phyloP scores from a whole-genome alignment of 345 rosid species.

The Citrus hindsii region DNA sequence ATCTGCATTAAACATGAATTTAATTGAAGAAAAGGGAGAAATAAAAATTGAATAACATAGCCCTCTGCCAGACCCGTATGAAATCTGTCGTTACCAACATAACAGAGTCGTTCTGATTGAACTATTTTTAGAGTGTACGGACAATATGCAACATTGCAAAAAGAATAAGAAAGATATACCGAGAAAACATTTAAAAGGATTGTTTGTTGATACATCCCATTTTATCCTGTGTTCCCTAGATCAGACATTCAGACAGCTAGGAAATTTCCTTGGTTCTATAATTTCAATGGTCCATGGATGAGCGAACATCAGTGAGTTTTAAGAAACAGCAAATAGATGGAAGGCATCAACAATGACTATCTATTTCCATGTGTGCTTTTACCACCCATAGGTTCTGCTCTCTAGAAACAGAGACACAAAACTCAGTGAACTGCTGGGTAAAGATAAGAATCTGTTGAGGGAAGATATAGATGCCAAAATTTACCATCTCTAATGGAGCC shows the following conservation, averaged over 20 bases:
- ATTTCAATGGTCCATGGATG: neutral
- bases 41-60: neutral
- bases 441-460: neutral
- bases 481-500: conserved; percentile 62
- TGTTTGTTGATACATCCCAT: neutral
- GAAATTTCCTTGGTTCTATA: neutral
- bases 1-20: conserved; percentile 30
- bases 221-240: neutral
- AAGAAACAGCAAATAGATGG: neutral
- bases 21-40: neutral
- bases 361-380: neutral
- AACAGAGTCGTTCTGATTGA: neutral
- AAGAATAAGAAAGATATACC: neutral
- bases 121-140: neutral
- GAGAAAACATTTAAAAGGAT: neutral
- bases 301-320: neutral
- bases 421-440: neutral
- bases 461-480: neutral
- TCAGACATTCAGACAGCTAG: neutral
- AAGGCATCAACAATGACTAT: neutral
- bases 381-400: neutral
- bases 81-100: neutral
- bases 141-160: neutral
- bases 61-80: neutral
- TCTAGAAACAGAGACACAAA: neutral